A percentile compares a stretch with the other conserved stretches of the same genome.
These are phyloP conservation scores for Metrosideros polymorpha DNA, from an alignment of 441 rosid species.

Conservation along the genomic window DNA sequence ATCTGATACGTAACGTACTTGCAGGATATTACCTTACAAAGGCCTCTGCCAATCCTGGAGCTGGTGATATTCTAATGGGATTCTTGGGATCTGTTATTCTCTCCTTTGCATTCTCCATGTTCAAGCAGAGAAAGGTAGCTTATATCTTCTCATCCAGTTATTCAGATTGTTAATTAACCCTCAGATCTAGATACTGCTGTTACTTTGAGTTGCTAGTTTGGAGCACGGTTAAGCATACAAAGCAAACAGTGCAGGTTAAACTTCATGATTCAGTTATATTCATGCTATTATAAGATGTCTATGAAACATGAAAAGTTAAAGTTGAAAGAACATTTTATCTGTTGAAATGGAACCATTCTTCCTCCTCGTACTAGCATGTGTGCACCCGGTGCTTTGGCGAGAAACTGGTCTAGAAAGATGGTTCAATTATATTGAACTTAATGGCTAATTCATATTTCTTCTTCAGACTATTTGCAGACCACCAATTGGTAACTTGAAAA, in stretches of 20 bases:
- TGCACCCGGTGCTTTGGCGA: neutral
- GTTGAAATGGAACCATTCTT: neutral
- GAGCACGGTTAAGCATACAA: neutral
- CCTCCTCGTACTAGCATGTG: neutral
- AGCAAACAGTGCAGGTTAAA: neutral
- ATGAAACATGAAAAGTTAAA: neutral
- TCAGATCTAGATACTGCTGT: neutral
- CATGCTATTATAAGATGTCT: neutral
- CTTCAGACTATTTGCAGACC: neutral
- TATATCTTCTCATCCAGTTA: neutral
- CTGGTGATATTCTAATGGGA: slow-evolving; percentile 95
- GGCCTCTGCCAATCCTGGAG: slow-evolving; percentile 74
- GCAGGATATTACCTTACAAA: slow-evolving; percentile 86
- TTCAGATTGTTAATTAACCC: neutral
- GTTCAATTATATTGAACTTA: neutral
- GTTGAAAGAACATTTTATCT: neutral
- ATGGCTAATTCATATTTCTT: neutral
- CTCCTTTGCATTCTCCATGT: slow-evolving; percentile 95
- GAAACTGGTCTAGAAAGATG: neutral
- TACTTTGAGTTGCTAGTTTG: neutral
- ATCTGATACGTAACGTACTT: neutral
- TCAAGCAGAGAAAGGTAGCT: slow-evolving; percentile 85
- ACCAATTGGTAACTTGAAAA: neutral
- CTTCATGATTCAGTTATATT: neutral
- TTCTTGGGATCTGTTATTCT: slow-evolving; percentile 94